Evolutionary conservation across 2,329 filamentous ascomycete species (phyloP).

Genomic region (Phaeosphaeriaceae sp.): DNA sequence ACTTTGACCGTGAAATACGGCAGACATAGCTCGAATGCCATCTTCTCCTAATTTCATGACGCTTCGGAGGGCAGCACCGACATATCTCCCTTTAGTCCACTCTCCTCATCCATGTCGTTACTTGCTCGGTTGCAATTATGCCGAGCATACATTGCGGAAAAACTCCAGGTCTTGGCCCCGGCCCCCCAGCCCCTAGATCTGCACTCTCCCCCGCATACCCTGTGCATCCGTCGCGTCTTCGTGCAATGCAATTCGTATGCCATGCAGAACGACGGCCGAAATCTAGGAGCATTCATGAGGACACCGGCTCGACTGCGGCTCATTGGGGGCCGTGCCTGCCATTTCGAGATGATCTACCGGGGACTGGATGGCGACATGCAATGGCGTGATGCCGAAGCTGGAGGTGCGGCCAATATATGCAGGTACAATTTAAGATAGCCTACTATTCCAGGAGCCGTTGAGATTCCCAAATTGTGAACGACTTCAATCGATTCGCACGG

Average conservation of each 20-base stretch:
- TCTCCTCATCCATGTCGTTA: neutral
- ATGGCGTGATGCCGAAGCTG: slow-evolving; percentile 12
- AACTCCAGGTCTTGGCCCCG: neutral
- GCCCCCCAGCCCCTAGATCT: neutral
- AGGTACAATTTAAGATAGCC: slow-evolving; percentile 15
- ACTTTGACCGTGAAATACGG: no score
- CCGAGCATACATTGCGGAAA: neutral
- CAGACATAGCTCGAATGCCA: no score
- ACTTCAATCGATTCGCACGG: neutral
- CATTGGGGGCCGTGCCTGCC: slow-evolving; percentile 15
- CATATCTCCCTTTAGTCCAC: no score
- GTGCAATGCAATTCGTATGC: neutral
- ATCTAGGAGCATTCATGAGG: slow-evolving; percentile 2
- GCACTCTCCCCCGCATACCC: slow-evolving; percentile 1
- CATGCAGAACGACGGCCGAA: neutral
- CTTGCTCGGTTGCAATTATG: neutral
- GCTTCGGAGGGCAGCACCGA: no score
- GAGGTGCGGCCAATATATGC: slow-evolving; percentile 5
- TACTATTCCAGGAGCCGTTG: neutral
- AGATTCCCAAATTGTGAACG: neutral
- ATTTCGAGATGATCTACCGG: slow-evolving; percentile 19
- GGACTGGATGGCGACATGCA: slow-evolving; percentile 19
- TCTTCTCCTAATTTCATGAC: no score
- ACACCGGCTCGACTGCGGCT: slow-evolving; percentile 18
- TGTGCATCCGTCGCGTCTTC: neutral